Conservation (phyloP, 176 grass and related monocot genomes). For the Aechmea fasciata region DNA sequence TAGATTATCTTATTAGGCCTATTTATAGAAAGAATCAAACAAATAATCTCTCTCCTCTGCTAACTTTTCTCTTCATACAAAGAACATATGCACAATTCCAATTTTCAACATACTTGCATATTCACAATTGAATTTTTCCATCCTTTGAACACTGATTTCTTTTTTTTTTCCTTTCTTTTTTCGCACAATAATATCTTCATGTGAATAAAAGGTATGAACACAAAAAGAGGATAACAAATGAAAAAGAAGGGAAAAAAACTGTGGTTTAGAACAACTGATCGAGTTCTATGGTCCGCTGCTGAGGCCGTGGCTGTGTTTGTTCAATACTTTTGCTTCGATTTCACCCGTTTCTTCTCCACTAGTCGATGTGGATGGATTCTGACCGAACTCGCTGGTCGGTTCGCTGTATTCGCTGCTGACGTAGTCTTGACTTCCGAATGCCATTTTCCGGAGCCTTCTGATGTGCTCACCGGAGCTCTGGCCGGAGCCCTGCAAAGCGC, state of each 20-base stretch:
- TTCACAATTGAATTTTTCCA: too few relatives aligned
- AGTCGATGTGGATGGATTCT: slow-evolving; percentile 31
- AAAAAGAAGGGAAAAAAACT: not conserved
- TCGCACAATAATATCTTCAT: not conserved
- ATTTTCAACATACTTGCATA: too few relatives aligned
- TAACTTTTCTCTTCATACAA: too few relatives aligned
- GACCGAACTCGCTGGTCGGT: slow-evolving; percentile 49
- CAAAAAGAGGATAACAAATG: not conserved
- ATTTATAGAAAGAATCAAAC: too few relatives aligned
- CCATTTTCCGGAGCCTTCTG: slow-evolving; percentile 48
- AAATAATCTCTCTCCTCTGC: too few relatives aligned
- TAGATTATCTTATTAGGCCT: too few relatives aligned
- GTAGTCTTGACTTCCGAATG: slow-evolving; percentile 50
- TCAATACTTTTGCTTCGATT: slow-evolving; percentile 4
- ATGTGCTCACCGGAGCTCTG: slow-evolving; percentile 31
- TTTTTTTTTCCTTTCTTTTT: not conserved
- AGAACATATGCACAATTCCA: too few relatives aligned
- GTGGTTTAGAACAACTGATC: not conserved
- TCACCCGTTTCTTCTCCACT: slow-evolving; percentile 37
- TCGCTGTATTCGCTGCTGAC: slow-evolving; percentile 51
- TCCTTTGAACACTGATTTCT: too few relatives aligned
- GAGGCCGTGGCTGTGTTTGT: slow-evolving; percentile 6
- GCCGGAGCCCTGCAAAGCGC: slow-evolving; percentile 31
- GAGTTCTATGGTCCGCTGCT: not conserved
- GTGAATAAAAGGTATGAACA: not conserved